Base-by-base conservation (phyloP, 176 grass and related monocot species). In the Aegilops sharonensis region DNA sequence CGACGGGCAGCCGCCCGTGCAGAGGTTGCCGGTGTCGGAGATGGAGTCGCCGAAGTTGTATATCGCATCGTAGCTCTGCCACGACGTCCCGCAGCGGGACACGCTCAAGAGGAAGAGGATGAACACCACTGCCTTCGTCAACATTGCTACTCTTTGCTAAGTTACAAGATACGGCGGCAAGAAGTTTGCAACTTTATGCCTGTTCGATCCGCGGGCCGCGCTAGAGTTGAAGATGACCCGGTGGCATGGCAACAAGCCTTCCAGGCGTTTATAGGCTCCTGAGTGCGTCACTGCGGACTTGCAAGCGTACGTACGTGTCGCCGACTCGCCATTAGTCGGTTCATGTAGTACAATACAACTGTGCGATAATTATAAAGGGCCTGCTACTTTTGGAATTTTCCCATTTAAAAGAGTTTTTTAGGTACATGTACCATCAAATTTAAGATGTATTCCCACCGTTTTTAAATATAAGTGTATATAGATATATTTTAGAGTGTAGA, bases 31-130 rank as follows among this genome's bases (percentile, higher is more conserved):
- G 74, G 94, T 92, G 86, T 97, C 90, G 62, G 94, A 87, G 72
- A 94, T 90, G 48, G 92, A 94, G 81, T 97, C 92, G 3, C 94
- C 94, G 61, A 97, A 92, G 90, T 89, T 97, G 83, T 80, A 97
- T 34, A 92, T 89, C n/a, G 92, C 86, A 29, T 91, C 89, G 78
- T 92, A 97, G 78, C 67, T 66, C 70, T 85, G 92, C 52, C 90
- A 79, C 1, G 52, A 85, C 1, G 52, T 10, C 9, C 18, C 86
- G 20, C 43, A 27, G 56, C 40, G 20, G 81, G 73, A 34, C 23
- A 47, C 9, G 74, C 30, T 35, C 59, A 75, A 52, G 80, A 86
- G 67, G 71, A 78, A 5, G 66, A 83, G 59, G 78, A 42, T 6
- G 42, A 20, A 64, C 29, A 80, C 35, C 57, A 25, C 86, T 5